Percentiles rank a stretch among this genome's conserved stretches.
Conservation (phyloP, 2,329 filamentous ascomycete species). For the Thermothelomyces thermophilus region DNA sequence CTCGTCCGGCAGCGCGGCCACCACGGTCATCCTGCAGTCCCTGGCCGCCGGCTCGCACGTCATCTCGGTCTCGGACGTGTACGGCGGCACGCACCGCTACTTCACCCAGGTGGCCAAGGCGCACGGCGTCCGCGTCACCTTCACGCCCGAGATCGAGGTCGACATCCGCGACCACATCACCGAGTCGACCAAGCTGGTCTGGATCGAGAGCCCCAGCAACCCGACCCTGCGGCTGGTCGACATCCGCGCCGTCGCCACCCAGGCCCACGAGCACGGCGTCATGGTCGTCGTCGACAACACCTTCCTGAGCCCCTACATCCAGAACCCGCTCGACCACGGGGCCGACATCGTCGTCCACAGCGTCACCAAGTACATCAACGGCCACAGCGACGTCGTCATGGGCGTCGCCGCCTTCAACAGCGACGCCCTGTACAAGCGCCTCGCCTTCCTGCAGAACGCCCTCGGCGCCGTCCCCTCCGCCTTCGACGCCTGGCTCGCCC, state of each 20-base stretch:
- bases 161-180: constrained; percentile 81
- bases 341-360: constrained; percentile 96
- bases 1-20: constrained; percentile 88
- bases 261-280: constrained; percentile 82
- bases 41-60: constrained; percentile 88
- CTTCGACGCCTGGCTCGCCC: constrained; percentile 97
- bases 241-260: constrained; percentile 74
- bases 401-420: constrained; percentile 94
- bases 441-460: constrained; percentile 92
- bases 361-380: constrained; percentile 99
- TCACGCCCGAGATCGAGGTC: constrained; percentile 85
- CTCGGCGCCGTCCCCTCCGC: constrained; percentile 91
- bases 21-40: constrained; percentile 86
- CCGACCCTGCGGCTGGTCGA: constrained; percentile 90
- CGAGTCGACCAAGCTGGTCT: constrained; percentile 84
- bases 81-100: constrained; percentile 96
- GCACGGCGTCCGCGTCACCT: constrained; percentile 90
- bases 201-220: constrained; percentile 95
- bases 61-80: constrained; percentile 94
- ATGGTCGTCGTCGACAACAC: constrained; percentile 99
- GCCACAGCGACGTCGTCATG: constrained; percentile 96
- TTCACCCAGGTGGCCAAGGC: constrained; percentile 96
- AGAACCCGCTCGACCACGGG: constrained; percentile 91
- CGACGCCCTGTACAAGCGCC: constrained; percentile 64
- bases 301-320: constrained; percentile 91